Percentiles rank a stretch among this genome's conserved stretches.
Conservation (phyloP, 1,139 yeast genomes). For the Kazachstania sp. region DNA sequence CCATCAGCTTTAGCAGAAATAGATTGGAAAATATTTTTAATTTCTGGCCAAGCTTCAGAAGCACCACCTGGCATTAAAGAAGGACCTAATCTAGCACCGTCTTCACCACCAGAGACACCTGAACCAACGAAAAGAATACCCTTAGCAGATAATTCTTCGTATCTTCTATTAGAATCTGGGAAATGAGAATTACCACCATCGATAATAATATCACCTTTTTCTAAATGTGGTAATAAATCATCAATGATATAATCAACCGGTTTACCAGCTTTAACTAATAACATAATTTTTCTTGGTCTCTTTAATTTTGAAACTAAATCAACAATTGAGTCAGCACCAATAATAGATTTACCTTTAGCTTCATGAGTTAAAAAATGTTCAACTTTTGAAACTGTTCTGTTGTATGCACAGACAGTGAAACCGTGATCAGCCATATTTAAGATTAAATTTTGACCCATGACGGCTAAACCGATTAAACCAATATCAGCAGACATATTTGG, state of each 20-base stretch:
- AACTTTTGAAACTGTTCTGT: conserved; percentile 94
- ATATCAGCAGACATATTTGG: conserved; percentile 59
- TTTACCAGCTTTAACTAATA: conserved; percentile 92
- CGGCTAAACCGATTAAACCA: conserved; percentile 99
- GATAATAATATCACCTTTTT: conserved; percentile 94
- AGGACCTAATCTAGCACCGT: conserved; percentile 99
- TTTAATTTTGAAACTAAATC: conserved; percentile 85
- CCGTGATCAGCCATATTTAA: conserved; percentile 98
- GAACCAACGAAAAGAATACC: conserved; percentile 93
- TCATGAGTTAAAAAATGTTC: conserved; percentile 88
- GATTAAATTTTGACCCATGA: conserved; percentile 98
- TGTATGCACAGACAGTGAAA: conserved; percentile 91
- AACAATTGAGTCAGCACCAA: conserved; percentile 89
- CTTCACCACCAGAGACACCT: conserved; percentile 99
- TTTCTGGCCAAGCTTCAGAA: conserved; percentile 96
- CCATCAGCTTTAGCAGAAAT: conserved; percentile 95
- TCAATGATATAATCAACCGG: conserved; percentile 91
- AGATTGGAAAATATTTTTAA: conserved; percentile 92
- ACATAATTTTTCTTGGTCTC: conserved; percentile 92
- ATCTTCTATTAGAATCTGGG: conserved; percentile 98
- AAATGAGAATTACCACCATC: conserved; percentile 99
- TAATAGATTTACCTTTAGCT: conserved; percentile 92
- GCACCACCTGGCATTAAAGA: conserved; percentile 99
- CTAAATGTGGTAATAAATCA: conserved; percentile 83
- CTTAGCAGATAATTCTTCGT: conserved; percentile 74